Evolutionary conservation across 768 basidiomycete species (phyloP), one percentile per base, ranked within the genome.

Genomic region (Boletus barrowsii): DNA sequence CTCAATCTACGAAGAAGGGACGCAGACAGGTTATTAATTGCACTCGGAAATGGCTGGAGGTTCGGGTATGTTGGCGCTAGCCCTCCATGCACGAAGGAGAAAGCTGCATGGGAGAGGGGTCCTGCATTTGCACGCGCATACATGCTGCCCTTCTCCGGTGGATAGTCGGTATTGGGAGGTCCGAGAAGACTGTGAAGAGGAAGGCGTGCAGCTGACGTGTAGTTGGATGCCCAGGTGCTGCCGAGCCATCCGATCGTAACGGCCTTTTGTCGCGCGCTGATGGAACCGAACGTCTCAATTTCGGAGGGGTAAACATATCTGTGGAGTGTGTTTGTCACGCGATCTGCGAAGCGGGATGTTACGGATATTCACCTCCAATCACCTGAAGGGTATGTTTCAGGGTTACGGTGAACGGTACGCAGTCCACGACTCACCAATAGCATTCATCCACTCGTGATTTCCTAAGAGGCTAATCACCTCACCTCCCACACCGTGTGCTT

Each of bases 391-490:
- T 46, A 39, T 44, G 17, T 22, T 20, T 64, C 44, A 60, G 37
- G 51, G 20, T 51, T 45, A 47, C 43, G 51, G 20, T 46, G 18
- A 42, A 45, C 26, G 42, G 49, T 44, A 57, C 48, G 35, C 36
- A 22, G 26, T 26, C 17, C 36, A 24, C 36, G 17, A 56, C 70
- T 20, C 60, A 87, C 88, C 88, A 54, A 92, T 86, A 14, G 82
- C 84, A 60, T 95, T 95, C 93, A 98, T 97, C 78, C 87, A 86
- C 69, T 98, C 97, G 61, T 99, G 97, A 68, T 99, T 99, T 24
- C 97, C 97, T 33, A 98, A 74, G 51, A 91, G 79, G 13, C 81
- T 84, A 32, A 96, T 66, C 14, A 99, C 78, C 5, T 76, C 79
- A 2, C 91, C 94, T 4, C 92, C 92, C 14, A 70, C 74, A 0